These are phyloP conservation scores for Achaetomiella virescens DNA, from an alignment of 495 filamentous ascomycete species.

Conservation along the genomic window DNA sequence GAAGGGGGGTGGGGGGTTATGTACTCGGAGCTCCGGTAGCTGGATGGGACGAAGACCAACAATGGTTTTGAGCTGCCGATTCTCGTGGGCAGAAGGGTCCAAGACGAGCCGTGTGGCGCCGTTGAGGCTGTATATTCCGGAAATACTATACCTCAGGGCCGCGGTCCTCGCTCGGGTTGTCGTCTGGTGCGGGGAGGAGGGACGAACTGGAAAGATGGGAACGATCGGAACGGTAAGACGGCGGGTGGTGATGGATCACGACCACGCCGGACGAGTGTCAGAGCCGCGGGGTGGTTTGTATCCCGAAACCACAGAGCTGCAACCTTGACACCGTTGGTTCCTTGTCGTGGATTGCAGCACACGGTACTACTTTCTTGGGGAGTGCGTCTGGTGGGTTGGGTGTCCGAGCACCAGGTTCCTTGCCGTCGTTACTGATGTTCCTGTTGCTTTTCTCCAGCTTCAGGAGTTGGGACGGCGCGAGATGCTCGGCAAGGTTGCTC, in stretches of 20 bases:
- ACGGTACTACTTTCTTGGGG: too few relatives aligned
- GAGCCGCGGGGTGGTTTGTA: constrained; percentile 3
- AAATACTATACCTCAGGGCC: constrained; percentile 19
- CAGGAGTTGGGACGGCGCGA: too few relatives aligned
- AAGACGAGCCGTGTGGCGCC: constrained; percentile 10
- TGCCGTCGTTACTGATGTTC: too few relatives aligned
- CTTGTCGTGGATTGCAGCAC: background rate
- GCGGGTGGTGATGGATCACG: constrained; percentile 2
- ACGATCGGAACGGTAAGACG: background rate
- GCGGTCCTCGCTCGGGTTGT: constrained; percentile 3
- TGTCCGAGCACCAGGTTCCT: too few relatives aligned
- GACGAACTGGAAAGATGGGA: background rate
- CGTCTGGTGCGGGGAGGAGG: constrained; percentile 11
- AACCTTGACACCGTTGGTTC: constrained; percentile 6
- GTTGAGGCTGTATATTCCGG: constrained; percentile 21
- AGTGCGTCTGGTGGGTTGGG: too few relatives aligned
- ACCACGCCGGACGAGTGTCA: constrained; percentile 6
- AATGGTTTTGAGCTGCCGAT: constrained; percentile 1
- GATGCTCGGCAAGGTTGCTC: background rate
- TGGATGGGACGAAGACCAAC: constrained; percentile 10
- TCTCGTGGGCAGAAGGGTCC: constrained; percentile 19
- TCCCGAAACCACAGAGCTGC: constrained; percentile 14
- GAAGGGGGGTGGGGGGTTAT: constrained; percentile 23
- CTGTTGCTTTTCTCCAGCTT: too few relatives aligned
- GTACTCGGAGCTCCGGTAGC: constrained; percentile 13